These are phyloP conservation scores for Stevia rebaudiana DNA, from an alignment of 140 eudicot genomes.

Conservation along the genomic window DNA sequence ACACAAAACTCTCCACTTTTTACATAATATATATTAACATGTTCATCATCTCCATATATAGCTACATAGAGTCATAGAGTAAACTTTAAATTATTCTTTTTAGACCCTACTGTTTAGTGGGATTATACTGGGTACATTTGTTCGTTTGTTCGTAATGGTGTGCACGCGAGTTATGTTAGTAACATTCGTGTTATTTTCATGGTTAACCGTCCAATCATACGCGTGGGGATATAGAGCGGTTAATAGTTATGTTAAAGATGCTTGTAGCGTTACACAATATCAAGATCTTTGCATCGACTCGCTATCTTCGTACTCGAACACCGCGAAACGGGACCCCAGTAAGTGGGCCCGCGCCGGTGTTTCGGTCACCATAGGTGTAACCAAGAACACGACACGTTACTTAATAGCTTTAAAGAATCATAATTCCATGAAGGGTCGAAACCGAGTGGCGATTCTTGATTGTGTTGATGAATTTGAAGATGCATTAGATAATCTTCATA, in stretches of 20 bases:
- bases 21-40: conserved; percentile 16
- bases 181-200: conserved; percentile 23
- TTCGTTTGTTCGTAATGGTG: no score
- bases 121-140: no score
- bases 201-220: conserved; percentile 21
- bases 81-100: background rate
- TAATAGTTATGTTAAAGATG: conserved; percentile 47
- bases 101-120: no score
- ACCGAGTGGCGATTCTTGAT: conserved; percentile 47
- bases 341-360: conserved; percentile 91
- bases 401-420: conserved; percentile 25
- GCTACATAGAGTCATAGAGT: conserved; percentile 6
- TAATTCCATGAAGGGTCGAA: conserved; percentile 32
- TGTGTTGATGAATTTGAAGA: conserved; percentile 59
- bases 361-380: conserved; percentile 65
- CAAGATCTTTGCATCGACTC: conserved; percentile 53
- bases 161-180: conserved; percentile 1
- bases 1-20: conserved; percentile 8
- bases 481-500: conserved; percentile 58
- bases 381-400: conserved; percentile 39
- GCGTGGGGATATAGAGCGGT: conserved; percentile 17
- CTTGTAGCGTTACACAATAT: conserved; percentile 68
- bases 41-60: background rate
- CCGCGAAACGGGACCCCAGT: conserved; percentile 51
- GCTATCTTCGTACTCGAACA: conserved; percentile 53